Evolutionary conservation across 768 basidiomycete species (phyloP), one percentile per base, ranked within the genome.

Genomic region (Tylopilus sp.): DNA sequence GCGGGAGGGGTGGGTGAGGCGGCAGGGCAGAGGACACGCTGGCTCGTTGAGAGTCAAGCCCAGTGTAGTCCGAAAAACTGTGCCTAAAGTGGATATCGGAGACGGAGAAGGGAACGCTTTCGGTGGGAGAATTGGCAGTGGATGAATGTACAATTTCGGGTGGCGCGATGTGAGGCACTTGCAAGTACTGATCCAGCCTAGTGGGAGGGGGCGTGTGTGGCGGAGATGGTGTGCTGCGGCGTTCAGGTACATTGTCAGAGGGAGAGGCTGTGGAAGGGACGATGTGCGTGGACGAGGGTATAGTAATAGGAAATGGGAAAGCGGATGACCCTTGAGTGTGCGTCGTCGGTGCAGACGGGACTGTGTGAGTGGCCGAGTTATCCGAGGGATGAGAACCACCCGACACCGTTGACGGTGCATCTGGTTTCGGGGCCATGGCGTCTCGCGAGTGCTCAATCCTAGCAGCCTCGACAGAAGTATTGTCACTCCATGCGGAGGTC

Each of bases 101-200:
- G n/a, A 79, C 73, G 15, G 80, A 78, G 50, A 79, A 70, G 1
- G 80, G 78, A 33, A 82, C 68, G 50, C 81, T 83, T 42, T 83
- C 79, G 0, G 79, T 78, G 33, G 80, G 81, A 13, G 82, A 81
- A 25, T 68, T 71, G 26, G 73, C 60, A 40, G 64, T 60, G 42
- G 64, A 61, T n/a, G 67, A 26, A 59, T 42, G 61, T 26, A 57
- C 53, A 40, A 59, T 56, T 3, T 63, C 58, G 13, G 72, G 76
- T 28, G 57, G 55, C 8, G 53, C 30, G 12, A 44, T 44, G 4
- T 48, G 53, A 22, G 53, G 60, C 31, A 57, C 70, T 63, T 35
- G 70, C 56, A 68, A 33, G 60, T 66, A 60, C 55, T 71, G 52
- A 50, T 51, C 28, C 40, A 47, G 31, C 2, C 46, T 25, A 13